Conservation (phyloP, 129 eudicot genomes). For the Dittrichia graveolens region DNA sequence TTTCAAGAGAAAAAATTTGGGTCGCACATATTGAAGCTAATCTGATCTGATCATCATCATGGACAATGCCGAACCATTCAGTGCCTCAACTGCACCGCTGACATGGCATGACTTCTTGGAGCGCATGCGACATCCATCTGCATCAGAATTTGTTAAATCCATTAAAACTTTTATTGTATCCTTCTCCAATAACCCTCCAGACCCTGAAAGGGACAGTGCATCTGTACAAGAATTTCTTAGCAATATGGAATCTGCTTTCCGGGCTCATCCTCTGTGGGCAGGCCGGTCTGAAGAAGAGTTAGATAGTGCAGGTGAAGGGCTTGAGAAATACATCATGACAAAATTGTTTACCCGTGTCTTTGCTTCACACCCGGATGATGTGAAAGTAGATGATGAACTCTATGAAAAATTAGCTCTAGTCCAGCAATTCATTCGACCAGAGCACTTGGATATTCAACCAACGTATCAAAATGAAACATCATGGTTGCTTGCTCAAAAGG, state of each 20-base stretch:
- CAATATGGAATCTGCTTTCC: constrained; percentile 88
- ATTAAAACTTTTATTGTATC: constrained; percentile 91
- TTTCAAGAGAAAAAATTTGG: neutral
- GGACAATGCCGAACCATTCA: constrained; percentile 71
- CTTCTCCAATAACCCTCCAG: constrained; percentile 70
- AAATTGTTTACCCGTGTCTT: constrained; percentile 76
- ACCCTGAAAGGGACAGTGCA: constrained; percentile 85
- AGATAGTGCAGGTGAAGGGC: constrained; percentile 97
- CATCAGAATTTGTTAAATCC: constrained; percentile 79
- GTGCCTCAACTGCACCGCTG: constrained; percentile 79
- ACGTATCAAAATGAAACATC: constrained; percentile 89
- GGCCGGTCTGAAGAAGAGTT: constrained; percentile 86
- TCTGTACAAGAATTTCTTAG: constrained; percentile 77
- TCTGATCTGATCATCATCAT: constrained; percentile 29
- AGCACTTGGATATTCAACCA: constrained; percentile 80
- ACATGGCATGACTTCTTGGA: constrained; percentile 96
- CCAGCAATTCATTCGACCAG: constrained; percentile 90
- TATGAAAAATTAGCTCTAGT: constrained; percentile 77
- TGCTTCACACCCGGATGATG: constrained; percentile 82
- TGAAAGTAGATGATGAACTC: constrained; percentile 71
- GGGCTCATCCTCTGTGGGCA: constrained; percentile 94
- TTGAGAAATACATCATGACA: constrained; percentile 96
- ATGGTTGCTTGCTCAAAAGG: constrained; percentile 98
- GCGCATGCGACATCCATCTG: constrained; percentile 91
- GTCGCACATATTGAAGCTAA: neutral